Evolutionary conservation across 768 basidiomycete species (phyloP), one percentile per base, ranked within the genome.

Genomic region (Amylocystis lapponica): DNA sequence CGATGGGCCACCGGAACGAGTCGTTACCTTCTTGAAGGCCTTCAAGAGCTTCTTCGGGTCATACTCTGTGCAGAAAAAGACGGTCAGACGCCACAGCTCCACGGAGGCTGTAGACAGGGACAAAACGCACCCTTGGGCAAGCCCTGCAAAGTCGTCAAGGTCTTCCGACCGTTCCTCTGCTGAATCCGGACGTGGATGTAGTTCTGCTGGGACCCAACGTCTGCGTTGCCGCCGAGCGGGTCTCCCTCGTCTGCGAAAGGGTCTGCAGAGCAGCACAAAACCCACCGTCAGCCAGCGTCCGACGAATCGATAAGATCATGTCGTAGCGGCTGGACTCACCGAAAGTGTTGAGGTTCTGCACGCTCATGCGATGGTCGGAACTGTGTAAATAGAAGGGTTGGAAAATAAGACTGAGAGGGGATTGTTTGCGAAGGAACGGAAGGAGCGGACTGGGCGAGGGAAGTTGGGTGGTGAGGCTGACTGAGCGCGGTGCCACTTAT

Each of bases 81-180:
- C 39, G n/a, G n/a, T n/a, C n/a, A n/a, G n/a, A n/a, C n/a, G n/a
- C n/a, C n/a, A 49, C 33, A 50, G 48, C 43, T 32, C 50, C 30
- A 49, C n/a, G 27, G 11, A 29, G 30, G 37, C 22, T n/a, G 44
- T 17, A 21, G 26, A 43, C 39, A 46, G 31, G 36, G 36, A 41
- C n/a, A n/a, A 10, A 25, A 68, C 80, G 52, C 52, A 89, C 89
- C 80, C 67, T 86, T 91, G 43, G 90, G 88, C 53, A 99, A 67
- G 49, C 96, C 96, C 67, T 98, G 94, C 55, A 98, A 75, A 46
- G 94, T 99, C 31, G 96, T 99, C 73, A 97, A 68, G 49, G 93
- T 96, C 77, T 99, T 99, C 60, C 96, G 79, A 50, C 96, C 96
- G 79, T 98, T 99, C 61, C 96, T 81, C 69, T 99, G 96, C 67